Evolutionary conservation across 1,284 basidiomycete species (phyloP).

Genomic region (Melampsora americana): DNA sequence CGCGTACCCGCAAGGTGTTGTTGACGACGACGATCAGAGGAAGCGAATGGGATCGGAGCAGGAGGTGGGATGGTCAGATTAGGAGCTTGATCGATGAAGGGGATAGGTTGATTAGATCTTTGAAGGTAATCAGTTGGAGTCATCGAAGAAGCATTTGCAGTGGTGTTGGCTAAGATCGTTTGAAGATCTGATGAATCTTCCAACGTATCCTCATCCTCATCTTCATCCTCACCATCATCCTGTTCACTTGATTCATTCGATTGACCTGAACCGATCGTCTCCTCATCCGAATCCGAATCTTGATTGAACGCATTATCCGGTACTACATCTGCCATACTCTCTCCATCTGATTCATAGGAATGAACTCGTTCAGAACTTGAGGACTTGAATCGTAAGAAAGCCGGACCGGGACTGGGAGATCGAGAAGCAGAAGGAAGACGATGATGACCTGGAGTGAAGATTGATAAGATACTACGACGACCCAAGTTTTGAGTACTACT

Average conservation of each 20-base stretch:
- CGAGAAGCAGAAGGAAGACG: slow-evolving; percentile 9
- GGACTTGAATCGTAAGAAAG: background rate
- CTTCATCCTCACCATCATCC: too few species aligned
- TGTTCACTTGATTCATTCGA: slow-evolving; percentile 2
- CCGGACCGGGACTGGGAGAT: slow-evolving; percentile 3
- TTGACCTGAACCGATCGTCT: slow-evolving; percentile 9
- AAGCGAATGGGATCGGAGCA: background rate
- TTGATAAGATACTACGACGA: slow-evolving; percentile 5
- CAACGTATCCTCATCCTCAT: too few species aligned
- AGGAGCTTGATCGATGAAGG: background rate
- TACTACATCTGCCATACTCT: slow-evolving; percentile 9
- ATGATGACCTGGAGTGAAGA: slow-evolving; percentile 8
- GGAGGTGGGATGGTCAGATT: background rate
- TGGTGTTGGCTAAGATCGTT: background rate
- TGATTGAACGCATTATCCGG: background rate
- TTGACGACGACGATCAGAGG: background rate
- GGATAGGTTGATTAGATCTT: background rate
- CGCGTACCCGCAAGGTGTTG: background rate
- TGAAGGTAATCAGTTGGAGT: background rate
- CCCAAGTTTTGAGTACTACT: slow-evolving; percentile 16
- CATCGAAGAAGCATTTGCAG: background rate
- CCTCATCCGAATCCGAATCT: slow-evolving; percentile 8
- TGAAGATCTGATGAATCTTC: too few species aligned
- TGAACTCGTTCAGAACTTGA: too few species aligned
- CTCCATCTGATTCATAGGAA: slow-evolving; percentile 23